Conservation (phyloP, 805 yeast species). For the Myxozyma monticola region DNA sequence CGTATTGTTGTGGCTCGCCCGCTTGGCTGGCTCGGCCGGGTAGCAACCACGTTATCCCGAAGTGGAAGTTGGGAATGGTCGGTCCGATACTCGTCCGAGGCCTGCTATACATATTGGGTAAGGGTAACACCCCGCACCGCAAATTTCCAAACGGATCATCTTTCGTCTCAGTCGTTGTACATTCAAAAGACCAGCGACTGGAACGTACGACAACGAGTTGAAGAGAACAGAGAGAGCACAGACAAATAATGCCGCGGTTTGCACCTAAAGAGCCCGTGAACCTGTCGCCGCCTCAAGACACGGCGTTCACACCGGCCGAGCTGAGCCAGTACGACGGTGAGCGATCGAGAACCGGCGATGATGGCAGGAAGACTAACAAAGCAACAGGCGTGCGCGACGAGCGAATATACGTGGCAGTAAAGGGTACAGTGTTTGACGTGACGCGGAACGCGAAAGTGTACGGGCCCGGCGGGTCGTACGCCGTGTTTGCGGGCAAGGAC, state of each 20-base stretch:
- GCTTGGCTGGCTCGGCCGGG: too few species aligned
- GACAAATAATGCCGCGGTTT: slow-evolving; percentile 37
- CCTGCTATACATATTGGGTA: too few species aligned
- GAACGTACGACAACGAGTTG: too few species aligned
- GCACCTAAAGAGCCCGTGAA: slow-evolving; percentile 57
- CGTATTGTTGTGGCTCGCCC: too few species aligned
- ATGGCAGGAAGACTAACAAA: neutral
- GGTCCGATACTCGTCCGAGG: too few species aligned
- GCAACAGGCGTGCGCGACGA: slow-evolving; percentile 43
- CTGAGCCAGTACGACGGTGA: slow-evolving; percentile 50
- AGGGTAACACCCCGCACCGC: too few species aligned
- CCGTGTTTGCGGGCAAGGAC: slow-evolving; percentile 72
- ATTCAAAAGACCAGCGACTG: too few species aligned
- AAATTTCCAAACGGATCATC: too few species aligned
- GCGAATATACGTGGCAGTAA: slow-evolving; percentile 68
- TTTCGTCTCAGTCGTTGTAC: too few species aligned
- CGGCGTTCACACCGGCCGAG: slow-evolving; percentile 46
- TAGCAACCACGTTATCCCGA: too few species aligned
- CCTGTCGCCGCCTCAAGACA: slow-evolving; percentile 53
- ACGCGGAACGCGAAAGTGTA: slow-evolving; percentile 62
- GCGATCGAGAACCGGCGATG: slow-evolving; percentile 14
- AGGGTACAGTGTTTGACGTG: slow-evolving; percentile 79
- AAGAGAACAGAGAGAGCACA: too few species aligned
- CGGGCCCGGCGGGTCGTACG: slow-evolving; percentile 76
- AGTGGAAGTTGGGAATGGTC: too few species aligned